Evolutionary conservation across 345 rosid genomes (phyloP), one percentile per base, ranked within the genome.

Genomic region (Lepidium aucheri): DNA sequence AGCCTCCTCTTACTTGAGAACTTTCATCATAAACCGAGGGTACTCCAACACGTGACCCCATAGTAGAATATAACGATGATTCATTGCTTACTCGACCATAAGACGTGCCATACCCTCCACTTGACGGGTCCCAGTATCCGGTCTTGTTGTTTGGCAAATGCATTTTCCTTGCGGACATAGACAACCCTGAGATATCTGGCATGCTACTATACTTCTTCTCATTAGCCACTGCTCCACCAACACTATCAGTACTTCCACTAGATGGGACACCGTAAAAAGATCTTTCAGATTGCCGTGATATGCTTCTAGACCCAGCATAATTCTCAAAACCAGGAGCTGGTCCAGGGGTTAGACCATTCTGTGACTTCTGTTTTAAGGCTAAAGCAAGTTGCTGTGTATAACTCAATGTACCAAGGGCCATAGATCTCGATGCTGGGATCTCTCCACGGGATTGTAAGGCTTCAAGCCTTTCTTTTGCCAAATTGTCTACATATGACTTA

Each of bases 121-220:
- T 51, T 44, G 89, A 63, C 53, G 69, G 67, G 66, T 82, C 95
- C 91, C 87, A 62, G 58, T 73, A 82, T 49, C 78, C 76, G 55
- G 62, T 78, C 79, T 83, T 83, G 64, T 77, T 79, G 72, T 80
- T 56, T 51, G 74, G 55, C 28, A 68, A 47, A 69, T 76, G 85
- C 42, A 70, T 72, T 55, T 84, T 83, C 57, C 86, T 77, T 22
- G 73, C 80, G 15, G 88, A 80, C 75, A 84, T 72, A 65, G 88
- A 67, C 45, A 85, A 63, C 52, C 90, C 97, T 8, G 99, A 84
- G 55, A 91, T 87, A 77, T 83, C 91, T 8, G 98, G 98, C 84
- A 87, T 80, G 83, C 97, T 91, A 68, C 82, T 91, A 71, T 82
- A 89, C 66, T 89, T 89, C 83, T 91, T 95, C 45, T 85, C 70